Evolutionary conservation across 192 early-diverging fungal species (phyloP).

Genomic region (Gamsiella multidivaricata): DNA sequence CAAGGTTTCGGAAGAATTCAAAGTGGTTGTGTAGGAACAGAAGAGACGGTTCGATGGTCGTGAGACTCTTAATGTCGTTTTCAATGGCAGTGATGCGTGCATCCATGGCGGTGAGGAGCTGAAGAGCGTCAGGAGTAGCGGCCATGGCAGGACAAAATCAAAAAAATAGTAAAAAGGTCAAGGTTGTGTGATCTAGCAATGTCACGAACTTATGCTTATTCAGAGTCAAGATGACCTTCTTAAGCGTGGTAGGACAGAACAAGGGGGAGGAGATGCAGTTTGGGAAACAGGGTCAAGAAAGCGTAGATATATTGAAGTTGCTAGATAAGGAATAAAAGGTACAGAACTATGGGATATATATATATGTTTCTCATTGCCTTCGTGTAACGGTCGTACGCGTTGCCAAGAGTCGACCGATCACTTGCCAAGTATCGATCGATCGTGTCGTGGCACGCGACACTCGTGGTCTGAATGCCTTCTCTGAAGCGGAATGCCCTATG

Average conservation of each 20-base stretch:
- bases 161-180: background rate
- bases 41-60: background rate
- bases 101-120: background rate
- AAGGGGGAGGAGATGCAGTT: background rate
- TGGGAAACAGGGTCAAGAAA: background rate
- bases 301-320: background rate
- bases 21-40: background rate
- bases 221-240: background rate
- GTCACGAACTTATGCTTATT: background rate
- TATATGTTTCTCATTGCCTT: no score
- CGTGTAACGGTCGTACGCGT: no score
- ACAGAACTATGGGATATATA: no score
- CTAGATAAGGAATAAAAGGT: no score
- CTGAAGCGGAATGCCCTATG: no score
- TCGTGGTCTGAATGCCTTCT: no score
- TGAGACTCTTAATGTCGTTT: background rate
- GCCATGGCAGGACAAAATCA: background rate
- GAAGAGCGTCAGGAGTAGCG: background rate
- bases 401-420: no score
- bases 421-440: no score
- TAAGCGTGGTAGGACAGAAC: no score
- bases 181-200: constrained; percentile 4
- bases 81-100: background rate
- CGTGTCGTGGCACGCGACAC: no score
- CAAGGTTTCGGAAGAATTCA: background rate